Evolutionary conservation across 2,329 filamentous ascomycete genomes (phyloP).

Genomic region (Penicillium sp.): DNA sequence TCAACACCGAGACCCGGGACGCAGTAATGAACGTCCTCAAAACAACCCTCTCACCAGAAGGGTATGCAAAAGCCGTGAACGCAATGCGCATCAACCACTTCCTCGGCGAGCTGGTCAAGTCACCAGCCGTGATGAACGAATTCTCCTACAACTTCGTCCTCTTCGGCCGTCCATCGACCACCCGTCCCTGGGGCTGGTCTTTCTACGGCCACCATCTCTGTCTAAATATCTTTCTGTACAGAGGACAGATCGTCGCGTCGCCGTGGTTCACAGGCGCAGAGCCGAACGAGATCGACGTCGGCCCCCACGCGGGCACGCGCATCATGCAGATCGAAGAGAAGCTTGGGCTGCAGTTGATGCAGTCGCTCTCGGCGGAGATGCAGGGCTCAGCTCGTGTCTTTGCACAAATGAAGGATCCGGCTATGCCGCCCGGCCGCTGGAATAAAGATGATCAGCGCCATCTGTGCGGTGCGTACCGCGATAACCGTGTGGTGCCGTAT

Average conservation of each 20-base stretch:
- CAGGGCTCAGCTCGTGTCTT: conserved; percentile 57
- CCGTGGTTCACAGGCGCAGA: conserved; percentile 80
- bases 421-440: conserved; percentile 64
- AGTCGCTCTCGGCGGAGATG: conserved; percentile 50
- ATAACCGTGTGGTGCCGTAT: conserved; percentile 73
- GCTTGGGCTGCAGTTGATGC: conserved; percentile 68
- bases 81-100: conserved; percentile 76
- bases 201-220: conserved; percentile 80
- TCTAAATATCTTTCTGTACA: conserved; percentile 66
- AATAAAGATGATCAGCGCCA: conserved; percentile 79
- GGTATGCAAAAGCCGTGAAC: conserved; percentile 65
- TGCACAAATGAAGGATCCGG: conserved; percentile 58
- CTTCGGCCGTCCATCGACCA: conserved; percentile 61
- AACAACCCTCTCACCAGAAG: conserved; percentile 62
- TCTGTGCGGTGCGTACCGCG: conserved; percentile 72
- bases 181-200: conserved; percentile 65
- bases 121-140: conserved; percentile 66
- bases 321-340: conserved; percentile 65
- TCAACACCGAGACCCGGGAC: conserved; percentile 44
- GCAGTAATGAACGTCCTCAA: conserved; percentile 57
- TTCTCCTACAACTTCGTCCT: conserved; percentile 73
- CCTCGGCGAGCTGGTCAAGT: conserved; percentile 64
- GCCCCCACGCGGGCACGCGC: conserved; percentile 60
- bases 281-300: conserved; percentile 69
- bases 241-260: conserved; percentile 63